Conservation (phyloP, 2,329 filamentous ascomycete genomes). For the Exserohilum turcica region DNA sequence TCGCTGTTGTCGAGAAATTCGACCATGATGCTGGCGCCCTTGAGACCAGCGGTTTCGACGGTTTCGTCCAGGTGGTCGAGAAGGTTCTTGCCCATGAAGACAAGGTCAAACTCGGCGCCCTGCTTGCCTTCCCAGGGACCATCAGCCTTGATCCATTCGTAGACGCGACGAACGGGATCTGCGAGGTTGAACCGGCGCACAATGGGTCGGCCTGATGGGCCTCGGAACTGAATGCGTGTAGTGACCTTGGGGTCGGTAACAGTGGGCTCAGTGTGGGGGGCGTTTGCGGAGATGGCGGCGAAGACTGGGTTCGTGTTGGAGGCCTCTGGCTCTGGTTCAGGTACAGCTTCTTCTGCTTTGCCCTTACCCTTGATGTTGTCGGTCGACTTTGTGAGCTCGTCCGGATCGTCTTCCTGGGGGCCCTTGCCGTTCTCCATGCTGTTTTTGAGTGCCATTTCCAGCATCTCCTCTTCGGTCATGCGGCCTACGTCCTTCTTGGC, state of each 20-base stretch:
- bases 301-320: constrained; percentile 58
- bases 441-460: constrained; percentile 90
- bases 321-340: constrained; percentile 22
- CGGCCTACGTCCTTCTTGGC: constrained; percentile 77
- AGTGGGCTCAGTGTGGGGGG: constrained; percentile 78
- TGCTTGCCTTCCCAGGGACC: constrained; percentile 82
- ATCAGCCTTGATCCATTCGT: constrained; percentile 90
- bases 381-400: constrained; percentile 77
- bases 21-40: constrained; percentile 94
- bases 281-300: constrained; percentile 70
- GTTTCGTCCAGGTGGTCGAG: constrained; percentile 74
- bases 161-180: constrained; percentile 81
- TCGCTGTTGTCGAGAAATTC: constrained; percentile 66
- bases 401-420: constrained; percentile 75
- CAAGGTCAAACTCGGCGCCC: constrained; percentile 82
- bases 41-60: constrained; percentile 81
- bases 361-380: constrained; percentile 60
- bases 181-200: constrained; percentile 81
- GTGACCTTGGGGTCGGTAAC: constrained; percentile 68
- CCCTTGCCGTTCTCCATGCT: constrained; percentile 68
- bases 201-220: constrained; percentile 74
- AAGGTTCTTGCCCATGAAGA: constrained; percentile 84
- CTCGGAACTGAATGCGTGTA: constrained; percentile 85
- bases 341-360: constrained; percentile 26
- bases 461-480: constrained; percentile 97